These are phyloP conservation scores for Paraleonurus japonicus DNA, from an alignment of 257 asterid genomes.

Conservation along the genomic window DNA sequence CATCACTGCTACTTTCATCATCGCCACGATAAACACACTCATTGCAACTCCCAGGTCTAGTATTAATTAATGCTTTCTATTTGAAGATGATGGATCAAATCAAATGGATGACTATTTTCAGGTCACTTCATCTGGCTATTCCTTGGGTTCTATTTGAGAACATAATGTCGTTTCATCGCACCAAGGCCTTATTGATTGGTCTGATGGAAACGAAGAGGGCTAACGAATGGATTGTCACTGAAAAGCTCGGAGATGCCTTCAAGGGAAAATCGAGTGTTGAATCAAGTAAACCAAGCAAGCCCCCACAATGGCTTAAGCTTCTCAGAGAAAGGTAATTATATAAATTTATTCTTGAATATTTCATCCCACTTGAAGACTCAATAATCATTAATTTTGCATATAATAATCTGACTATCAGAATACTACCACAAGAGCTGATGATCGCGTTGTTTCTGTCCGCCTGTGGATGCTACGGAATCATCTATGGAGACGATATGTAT, in stretches of 20 bases:
- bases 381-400: not conserved
- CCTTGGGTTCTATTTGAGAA: slow-evolving; percentile 86
- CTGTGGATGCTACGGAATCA: slow-evolving; percentile 46
- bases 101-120: not conserved
- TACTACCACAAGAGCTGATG: slow-evolving; percentile 39
- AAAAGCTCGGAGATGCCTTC: slow-evolving; percentile 63
- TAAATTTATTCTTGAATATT: not conserved
- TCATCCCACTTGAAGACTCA: not conserved
- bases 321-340: slow-evolving; percentile 41
- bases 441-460: slow-evolving; percentile 39
- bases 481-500: slow-evolving; percentile 40
- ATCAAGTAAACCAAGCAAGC: slow-evolving; percentile 22
- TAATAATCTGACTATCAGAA: slow-evolving; percentile 26
- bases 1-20: slow-evolving; percentile 43
- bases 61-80: too few relatives aligned
- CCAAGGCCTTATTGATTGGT: slow-evolving; percentile 62
- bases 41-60: slow-evolving; percentile 61
- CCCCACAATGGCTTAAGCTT: slow-evolving; percentile 29
- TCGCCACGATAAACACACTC: slow-evolving; percentile 57
- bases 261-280: slow-evolving; percentile 39
- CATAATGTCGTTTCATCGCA: slow-evolving; percentile 71
- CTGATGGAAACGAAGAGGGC: slow-evolving; percentile 55
- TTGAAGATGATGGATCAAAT: too few relatives aligned
- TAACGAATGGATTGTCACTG: slow-evolving; percentile 85
- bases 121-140: slow-evolving; percentile 55